Conservation (phyloP, 495 filamentous ascomycete species). For the Durotheca rogersii region DNA sequence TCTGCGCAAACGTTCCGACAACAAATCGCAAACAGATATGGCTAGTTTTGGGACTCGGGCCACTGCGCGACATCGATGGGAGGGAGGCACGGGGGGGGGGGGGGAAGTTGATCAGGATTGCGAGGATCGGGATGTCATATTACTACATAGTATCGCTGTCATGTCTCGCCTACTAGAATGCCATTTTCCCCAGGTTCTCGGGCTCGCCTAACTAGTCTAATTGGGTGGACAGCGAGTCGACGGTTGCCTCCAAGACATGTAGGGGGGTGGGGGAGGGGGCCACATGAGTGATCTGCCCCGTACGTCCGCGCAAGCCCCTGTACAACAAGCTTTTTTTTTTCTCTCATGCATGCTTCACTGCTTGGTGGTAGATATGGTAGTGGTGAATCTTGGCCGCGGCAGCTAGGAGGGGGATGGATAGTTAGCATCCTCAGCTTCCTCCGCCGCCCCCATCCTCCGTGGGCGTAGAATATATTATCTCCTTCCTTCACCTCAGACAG, state of each 20-base stretch:
- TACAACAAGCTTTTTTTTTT: slow-evolving; percentile 26
- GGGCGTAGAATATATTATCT: slow-evolving; percentile 27
- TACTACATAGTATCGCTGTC: slow-evolving; percentile 1
- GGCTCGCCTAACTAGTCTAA: slow-evolving; percentile 24
- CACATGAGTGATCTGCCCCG: slow-evolving; percentile 36
- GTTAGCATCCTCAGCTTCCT: slow-evolving; percentile 24
- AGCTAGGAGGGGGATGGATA: slow-evolving; percentile 30
- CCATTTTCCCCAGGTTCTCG: slow-evolving; percentile 19
- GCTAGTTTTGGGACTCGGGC: too few relatives aligned
- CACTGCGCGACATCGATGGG: too few relatives aligned
- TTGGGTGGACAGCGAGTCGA: slow-evolving; percentile 20
- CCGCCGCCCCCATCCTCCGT: slow-evolving; percentile 14
- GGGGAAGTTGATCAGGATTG: background rate
- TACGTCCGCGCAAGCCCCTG: slow-evolving; percentile 31
- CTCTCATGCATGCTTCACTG: slow-evolving; percentile 29
- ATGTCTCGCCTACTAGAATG: slow-evolving; percentile 12
- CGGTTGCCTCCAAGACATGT: slow-evolving; percentile 27
- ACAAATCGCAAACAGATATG: background rate
- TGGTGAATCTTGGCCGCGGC: slow-evolving; percentile 29
- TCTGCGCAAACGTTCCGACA: background rate
- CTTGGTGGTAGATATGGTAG: slow-evolving; percentile 25
- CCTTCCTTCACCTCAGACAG: slow-evolving; percentile 15
- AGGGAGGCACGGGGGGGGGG: background rate
- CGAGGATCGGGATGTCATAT: slow-evolving; percentile 1
- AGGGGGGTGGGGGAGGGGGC: too few relatives aligned